These are phyloP conservation scores for Dictyostelium firmibasis DNA, from an alignment of 78 protist species.

Conservation along the genomic window DNA sequence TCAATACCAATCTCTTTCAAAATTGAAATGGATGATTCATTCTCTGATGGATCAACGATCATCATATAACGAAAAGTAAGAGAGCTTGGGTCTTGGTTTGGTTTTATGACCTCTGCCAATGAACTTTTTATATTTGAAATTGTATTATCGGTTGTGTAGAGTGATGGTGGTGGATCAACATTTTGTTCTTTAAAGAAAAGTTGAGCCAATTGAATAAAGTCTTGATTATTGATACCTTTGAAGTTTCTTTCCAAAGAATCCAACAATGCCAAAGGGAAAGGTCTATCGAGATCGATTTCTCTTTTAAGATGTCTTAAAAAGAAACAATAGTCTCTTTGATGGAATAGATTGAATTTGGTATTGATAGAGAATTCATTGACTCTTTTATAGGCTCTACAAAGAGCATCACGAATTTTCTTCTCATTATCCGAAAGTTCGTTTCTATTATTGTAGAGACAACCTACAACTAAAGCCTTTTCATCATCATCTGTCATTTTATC, in stretches of 20 bases:
- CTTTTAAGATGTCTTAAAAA: conserved; percentile 33
- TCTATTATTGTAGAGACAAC: conserved; percentile 32
- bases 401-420: background rate
- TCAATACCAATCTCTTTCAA: conserved; percentile 53
- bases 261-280: background rate
- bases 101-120: background rate
- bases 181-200: background rate
- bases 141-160: conserved; percentile 8
- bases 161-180: background rate
- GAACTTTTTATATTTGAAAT: conserved; percentile 36
- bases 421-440: background rate
- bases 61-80: conserved; percentile 40
- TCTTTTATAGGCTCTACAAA: conserved; percentile 13
- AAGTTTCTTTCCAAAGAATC: conserved; percentile 41
- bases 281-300: background rate
- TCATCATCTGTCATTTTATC: conserved; percentile 4
- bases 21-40: conserved; percentile 42
- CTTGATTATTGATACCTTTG: background rate
- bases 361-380: background rate
- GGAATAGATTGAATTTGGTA: conserved; percentile 34
- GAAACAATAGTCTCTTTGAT: conserved; percentile 65
- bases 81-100: conserved; percentile 30
- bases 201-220: background rate
- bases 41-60: conserved; percentile 65
- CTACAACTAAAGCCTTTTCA: conserved; percentile 50